Conservation (phyloP, 345 rosid genomes). For the Kandelia obovata region DNA sequence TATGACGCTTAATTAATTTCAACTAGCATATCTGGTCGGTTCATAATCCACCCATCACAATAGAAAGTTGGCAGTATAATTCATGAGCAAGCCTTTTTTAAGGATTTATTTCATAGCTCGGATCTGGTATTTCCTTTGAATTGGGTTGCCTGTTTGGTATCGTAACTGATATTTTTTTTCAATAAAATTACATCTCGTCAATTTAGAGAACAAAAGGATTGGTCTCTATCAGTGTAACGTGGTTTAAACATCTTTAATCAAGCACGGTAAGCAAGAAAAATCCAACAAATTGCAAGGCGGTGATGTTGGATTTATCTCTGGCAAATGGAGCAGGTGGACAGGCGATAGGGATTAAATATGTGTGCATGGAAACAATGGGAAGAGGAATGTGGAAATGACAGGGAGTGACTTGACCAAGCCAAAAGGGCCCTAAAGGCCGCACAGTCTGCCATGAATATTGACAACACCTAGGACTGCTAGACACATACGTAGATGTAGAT, state of each 20-base stretch:
- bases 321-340: conserved; percentile 14
- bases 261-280: neutral
- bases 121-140: too few relatives aligned
- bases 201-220: neutral
- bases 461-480: conserved; percentile 20
- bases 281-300: neutral
- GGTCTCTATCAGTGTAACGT: conserved; percentile 8
- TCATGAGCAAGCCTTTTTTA: too few relatives aligned
- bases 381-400: conserved; percentile 22
- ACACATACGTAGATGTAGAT: conserved; percentile 14
- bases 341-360: conserved; percentile 4
- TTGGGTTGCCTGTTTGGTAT: too few relatives aligned
- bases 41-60: too few relatives aligned
- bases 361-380: conserved; percentile 19
- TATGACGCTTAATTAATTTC: too few relatives aligned
- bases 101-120: too few relatives aligned
- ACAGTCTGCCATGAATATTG: conserved; percentile 18
- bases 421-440: neutral
- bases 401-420: conserved; percentile 8
- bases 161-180: too few relatives aligned
- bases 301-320: neutral
- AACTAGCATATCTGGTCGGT: too few relatives aligned
- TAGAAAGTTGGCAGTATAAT: too few relatives aligned
- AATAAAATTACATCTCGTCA: too few relatives aligned
- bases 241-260: neutral